A percentile compares a stretch with the other conserved stretches of the same genome.
These are phyloP conservation scores for Zoysia matrella DNA, from an alignment of 202 grass and related monocot genomes.

Conservation along the genomic window DNA sequence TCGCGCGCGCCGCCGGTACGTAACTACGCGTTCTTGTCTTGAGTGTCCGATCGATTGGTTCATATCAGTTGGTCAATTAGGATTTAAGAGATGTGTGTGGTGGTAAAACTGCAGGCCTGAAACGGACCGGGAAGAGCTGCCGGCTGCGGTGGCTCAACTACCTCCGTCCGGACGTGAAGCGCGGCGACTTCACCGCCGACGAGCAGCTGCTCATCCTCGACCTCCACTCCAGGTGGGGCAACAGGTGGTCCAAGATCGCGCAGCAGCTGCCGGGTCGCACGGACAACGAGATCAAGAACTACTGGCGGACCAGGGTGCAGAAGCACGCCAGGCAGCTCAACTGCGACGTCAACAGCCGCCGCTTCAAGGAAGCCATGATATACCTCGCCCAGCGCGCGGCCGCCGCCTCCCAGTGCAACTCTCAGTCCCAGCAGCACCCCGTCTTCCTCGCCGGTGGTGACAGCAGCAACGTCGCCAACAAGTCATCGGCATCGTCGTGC, in stretches of 20 bases:
- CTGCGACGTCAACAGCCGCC: conserved; percentile 60
- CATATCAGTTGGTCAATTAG: neutral
- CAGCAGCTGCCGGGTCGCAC: conserved; percentile 58
- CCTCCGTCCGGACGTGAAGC: conserved; percentile 76
- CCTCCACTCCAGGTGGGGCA: conserved; percentile 75
- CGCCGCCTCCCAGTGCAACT: too few species aligned
- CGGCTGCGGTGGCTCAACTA: conserved; percentile 90
- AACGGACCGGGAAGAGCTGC: conserved; percentile 83
- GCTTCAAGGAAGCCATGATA: conserved; percentile 63
- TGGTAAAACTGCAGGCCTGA: conserved; percentile 31
- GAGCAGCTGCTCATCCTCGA: conserved; percentile 88
- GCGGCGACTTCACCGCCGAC: conserved; percentile 71
- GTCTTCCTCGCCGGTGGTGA: neutral
- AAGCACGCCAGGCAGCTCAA: conserved; percentile 71
- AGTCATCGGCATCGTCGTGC: neutral
- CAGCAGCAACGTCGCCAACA: neutral
- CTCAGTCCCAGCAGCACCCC: too few species aligned
- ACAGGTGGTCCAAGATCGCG: conserved; percentile 82
- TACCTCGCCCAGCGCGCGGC: conserved; percentile 47
- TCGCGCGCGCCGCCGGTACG: conserved; percentile 54
- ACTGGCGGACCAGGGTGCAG: conserved; percentile 74
- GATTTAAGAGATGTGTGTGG: neutral
- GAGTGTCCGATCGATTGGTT: too few species aligned
- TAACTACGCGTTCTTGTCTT: too few species aligned
- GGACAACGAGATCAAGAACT: conserved; percentile 88